phyloP scores from a whole-genome alignment of 129 eudicot genomes.

The Centaurea solstitialis region DNA sequence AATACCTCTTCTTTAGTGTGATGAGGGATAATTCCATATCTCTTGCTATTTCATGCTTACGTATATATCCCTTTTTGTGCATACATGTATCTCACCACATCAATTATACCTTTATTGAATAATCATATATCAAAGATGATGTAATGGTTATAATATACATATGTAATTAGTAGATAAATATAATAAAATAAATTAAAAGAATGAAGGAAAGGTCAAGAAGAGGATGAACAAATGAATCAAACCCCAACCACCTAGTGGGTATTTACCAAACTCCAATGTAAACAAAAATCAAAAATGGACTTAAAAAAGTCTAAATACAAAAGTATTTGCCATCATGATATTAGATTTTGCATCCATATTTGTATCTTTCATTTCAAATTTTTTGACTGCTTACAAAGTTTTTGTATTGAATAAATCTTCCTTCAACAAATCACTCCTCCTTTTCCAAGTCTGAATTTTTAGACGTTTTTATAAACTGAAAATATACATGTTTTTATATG shows the following conservation, averaged over 20 bases:
- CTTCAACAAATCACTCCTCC: conserved; percentile 17
- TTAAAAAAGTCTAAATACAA: conserved; percentile 19
- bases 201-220: conserved; percentile 17
- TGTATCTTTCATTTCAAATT: background rate
- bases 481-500: background rate
- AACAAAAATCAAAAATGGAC: conserved; percentile 1
- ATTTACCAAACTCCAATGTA: conserved; percentile 36
- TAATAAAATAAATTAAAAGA: background rate
- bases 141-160: background rate
- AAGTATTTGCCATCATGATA: conserved; percentile 13
- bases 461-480: background rate
- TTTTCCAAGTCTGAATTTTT: background rate
- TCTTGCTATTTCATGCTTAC: background rate
- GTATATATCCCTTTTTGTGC: background rate
- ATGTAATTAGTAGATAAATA: background rate
- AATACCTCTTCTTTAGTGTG: too few relatives aligned
- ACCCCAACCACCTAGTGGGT: conserved; percentile 38
- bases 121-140: too few relatives aligned
- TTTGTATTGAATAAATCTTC: conserved; percentile 22
- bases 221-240: conserved; percentile 42
- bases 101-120: too few relatives aligned
- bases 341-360: background rate
- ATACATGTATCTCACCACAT: background rate
- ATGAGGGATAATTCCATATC: background rate
- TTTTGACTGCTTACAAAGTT: conserved; percentile 7